Evolutionary conservation across 140 eudicot species (phyloP), one percentile per base, ranked within the genome.

Genomic region (Artemisia princeps): DNA sequence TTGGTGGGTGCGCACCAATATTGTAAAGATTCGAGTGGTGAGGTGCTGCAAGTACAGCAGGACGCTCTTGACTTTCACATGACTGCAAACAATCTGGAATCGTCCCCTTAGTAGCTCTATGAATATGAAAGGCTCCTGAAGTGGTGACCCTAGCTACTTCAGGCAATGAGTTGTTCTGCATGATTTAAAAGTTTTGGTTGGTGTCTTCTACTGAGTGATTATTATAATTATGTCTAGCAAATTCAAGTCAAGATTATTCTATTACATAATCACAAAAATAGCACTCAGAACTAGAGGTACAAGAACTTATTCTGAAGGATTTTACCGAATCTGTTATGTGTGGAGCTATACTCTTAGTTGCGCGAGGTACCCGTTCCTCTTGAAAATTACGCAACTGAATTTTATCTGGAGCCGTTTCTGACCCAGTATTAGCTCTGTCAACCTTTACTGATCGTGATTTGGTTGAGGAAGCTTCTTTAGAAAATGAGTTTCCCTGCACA

Each of bases 401-500:
- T 72, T 65, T 70, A 68, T 69, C 75, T 65, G 78, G 58, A 72
- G 59, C 76, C 65, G 63, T 57, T 77, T 76, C 79, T 62, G 76
- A 55, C 70, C 64, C 64, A 53, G 75, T 58, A 62, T 60, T 56
- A 69, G 72, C 76, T 67, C 71, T 72, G 40, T 19, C 81, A 70
- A 54, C 56, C 44, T 52, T 53, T 60, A 28, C 63, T 14, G 60
- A 46, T 58, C 61, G 68, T 52, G 57, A 55, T 64, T 64, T 74
- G 74, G 62, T 78, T 30, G 77, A 76, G 50, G 81, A 42, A 55
- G 75, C 68, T 54, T 54, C 62, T 72, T 76, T 77, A 62, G 56
- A n/a, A 30, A 68, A 62, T 24, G 87, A 69, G 50, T 74, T 73
- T 28, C 69, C 75, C 97, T 90, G 84, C 56, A 58, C 62, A 81